Percentiles rank a stretch among this genome's conserved stretches.
Conservation (phyloP, 2,329 filamentous ascomycete species). For the Rhinocladiella similis region DNA sequence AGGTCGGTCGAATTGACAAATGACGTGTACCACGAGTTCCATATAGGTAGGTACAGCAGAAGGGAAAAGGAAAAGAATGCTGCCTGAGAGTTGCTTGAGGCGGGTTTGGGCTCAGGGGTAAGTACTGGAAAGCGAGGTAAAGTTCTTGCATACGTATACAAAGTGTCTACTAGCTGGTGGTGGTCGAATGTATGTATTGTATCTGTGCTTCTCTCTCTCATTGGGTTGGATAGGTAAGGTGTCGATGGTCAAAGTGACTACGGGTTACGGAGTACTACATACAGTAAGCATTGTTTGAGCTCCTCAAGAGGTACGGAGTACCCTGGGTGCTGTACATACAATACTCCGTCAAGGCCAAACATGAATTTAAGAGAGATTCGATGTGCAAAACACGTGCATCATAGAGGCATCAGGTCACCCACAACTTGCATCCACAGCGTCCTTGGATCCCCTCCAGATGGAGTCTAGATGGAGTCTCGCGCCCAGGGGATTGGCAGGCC, state of each 20-base stretch:
- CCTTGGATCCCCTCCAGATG: background rate
- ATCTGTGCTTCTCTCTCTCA: no score
- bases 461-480: background rate
- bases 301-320: no score
- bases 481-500: background rate
- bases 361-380: background rate
- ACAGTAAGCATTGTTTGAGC: no score
- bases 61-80: background rate
- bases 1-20: background rate
- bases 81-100: background rate
- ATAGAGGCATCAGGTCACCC: background rate
- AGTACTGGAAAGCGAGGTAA: background rate
- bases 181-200: background rate
- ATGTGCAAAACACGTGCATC: background rate
- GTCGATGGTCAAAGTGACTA: no score
- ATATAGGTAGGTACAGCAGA: no score
- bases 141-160: background rate
- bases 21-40: background rate
- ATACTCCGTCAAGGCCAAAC: no score
- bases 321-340: no score
- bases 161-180: background rate
- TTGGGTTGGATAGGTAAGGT: no score
- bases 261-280: no score
- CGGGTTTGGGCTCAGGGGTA: background rate
- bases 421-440: background rate